Base-by-base conservation (phyloP, 768 basidiomycete genomes). In the Lactarius akahatsu region DNA sequence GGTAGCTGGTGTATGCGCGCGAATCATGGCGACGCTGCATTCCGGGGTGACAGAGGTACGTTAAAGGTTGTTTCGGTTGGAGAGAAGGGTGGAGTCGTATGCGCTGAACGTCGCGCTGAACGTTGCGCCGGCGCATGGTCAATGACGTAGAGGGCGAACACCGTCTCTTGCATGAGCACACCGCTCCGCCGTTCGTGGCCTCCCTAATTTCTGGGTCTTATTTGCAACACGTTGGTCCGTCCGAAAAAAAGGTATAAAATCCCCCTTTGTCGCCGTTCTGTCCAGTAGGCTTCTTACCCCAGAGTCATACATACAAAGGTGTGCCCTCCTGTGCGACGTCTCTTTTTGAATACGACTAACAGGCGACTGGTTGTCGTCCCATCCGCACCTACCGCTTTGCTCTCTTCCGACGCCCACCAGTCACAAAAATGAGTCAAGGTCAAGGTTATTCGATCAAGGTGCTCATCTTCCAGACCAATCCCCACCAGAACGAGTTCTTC, bases 401-500 rank as follows among this genome's bases (percentile, higher is more conserved):
- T 45, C 43, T 45, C 43, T 45, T 45, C 20, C 9, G 43, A n/a
- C 8, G 20, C 8, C 20, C 43, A 45, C 18, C 43, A n/a, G 43
- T n/a, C 20, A 45, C 20, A n/a, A 9, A 54, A n/a, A 54, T 58
- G 55, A 15, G n/a, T 40, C 38, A 40, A 40, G 38, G n/a, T 40
- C 38, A 40, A 40, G 38, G n/a, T 36, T 74, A 74, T 68, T 71
- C 50, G 5, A 73, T 74, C 59, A 68, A 57, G 6, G 62, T 62
- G 32, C 65, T 50, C 20, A 36, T 72, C 61, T 71, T 65, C 64
- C 72, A 73, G 66, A 62, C 66, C 38, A 64, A 73, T 28, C 20
- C 30, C 45, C 1, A 4, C 45, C 50, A 43, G 9, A 41, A 36
- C 56, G 55, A 43, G 5, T 75, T 65, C 71, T 77, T 78, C 75